Base-by-base conservation (phyloP, 2,329 filamentous ascomycete genomes). In the Stenocarpella maydis region DNA sequence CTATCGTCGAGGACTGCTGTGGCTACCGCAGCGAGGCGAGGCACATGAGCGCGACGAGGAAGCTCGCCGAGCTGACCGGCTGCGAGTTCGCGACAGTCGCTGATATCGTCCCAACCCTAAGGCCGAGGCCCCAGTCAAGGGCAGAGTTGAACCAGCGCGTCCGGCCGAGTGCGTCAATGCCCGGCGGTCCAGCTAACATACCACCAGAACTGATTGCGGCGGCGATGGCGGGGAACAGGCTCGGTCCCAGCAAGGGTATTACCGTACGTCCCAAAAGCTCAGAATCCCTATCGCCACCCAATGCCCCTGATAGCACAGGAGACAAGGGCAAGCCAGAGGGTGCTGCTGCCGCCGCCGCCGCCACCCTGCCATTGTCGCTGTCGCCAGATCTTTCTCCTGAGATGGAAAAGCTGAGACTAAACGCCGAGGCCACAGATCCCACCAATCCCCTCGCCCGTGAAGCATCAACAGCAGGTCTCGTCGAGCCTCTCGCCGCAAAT, bases 1-100 rank as follows among this genome's bases (percentile, higher is more conserved):
- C 92, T 6, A 83, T 98, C 15, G 83, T 98, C 47, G 91, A 96
- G 65, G 94, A 98, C 78, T 98, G 95, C 78, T 89, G 97, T 67
- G 95, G 94, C 14, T 97, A 91, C 76, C 89, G 93, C 55, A 90
- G 85, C 74, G 87, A 90, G 69, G 79, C 83, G 21, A 88, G 93
- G 52, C 94, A 97, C 74, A 83, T 88, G 53, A 84, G 88, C 72
- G 92, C 95, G 0, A 83, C 97, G 73, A 85, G 87, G 65, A 88
- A 89, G 67, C 90, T 97, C 77, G 85, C 88, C 2, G 88, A 93
- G 50, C 87, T 93, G 64, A 92, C 95, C 71, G 93, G 92, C 37
- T 94, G 92, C 55, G 87, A 89, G 54, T 83, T 91, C 3, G 83
- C 90, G 34, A 85, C 85, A 2, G 87, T 87, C 28, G 81, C 84